These are phyloP conservation scores for Aureobasidium sp. DNA, from an alignment of 2,329 filamentous ascomycete genomes.

Conservation along the genomic window DNA sequence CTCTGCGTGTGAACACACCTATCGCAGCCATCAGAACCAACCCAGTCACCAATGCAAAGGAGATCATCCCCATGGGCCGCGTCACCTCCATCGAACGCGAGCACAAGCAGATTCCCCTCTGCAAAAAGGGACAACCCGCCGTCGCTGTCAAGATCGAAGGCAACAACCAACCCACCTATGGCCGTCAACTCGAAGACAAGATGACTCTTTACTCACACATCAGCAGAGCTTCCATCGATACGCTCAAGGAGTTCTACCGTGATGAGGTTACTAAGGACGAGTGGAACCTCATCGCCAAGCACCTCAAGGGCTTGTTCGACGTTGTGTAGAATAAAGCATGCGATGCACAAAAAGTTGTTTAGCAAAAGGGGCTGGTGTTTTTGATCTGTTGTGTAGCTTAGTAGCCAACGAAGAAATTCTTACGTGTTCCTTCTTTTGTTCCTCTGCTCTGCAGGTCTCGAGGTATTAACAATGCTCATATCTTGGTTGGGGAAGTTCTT, in stretches of 20 bases:
- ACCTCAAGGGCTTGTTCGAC: slow-evolving; percentile 85
- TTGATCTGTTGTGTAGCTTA: neutral
- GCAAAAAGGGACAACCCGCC: slow-evolving; percentile 94
- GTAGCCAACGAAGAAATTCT: neutral
- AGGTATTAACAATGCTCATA: too few species aligned
- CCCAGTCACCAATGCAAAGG: slow-evolving; percentile 69
- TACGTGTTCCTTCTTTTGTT: neutral
- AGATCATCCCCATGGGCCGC: slow-evolving; percentile 78
- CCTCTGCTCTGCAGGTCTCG: too few species aligned
- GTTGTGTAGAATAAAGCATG: slow-evolving; percentile 50
- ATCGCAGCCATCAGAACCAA: slow-evolving; percentile 82
- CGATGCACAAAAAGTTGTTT: neutral
- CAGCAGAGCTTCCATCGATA: slow-evolving; percentile 83
- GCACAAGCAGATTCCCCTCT: slow-evolving; percentile 86
- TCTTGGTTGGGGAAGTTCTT: too few species aligned
- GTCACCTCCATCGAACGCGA: slow-evolving; percentile 97
- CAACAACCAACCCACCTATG: slow-evolving; percentile 84
- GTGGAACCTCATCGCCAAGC: slow-evolving; percentile 87
- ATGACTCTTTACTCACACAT: slow-evolving; percentile 85
- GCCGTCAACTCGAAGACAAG: slow-evolving; percentile 86
- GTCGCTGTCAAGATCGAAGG: slow-evolving; percentile 98
- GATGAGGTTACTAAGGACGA: slow-evolving; percentile 84
- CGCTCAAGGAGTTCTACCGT: slow-evolving; percentile 91
- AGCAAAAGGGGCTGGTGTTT: neutral
- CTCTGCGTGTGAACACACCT: slow-evolving; percentile 78